Base-by-base conservation (phyloP, 2,329 filamentous ascomycete genomes). In the Peltaster fructicola region DNA sequence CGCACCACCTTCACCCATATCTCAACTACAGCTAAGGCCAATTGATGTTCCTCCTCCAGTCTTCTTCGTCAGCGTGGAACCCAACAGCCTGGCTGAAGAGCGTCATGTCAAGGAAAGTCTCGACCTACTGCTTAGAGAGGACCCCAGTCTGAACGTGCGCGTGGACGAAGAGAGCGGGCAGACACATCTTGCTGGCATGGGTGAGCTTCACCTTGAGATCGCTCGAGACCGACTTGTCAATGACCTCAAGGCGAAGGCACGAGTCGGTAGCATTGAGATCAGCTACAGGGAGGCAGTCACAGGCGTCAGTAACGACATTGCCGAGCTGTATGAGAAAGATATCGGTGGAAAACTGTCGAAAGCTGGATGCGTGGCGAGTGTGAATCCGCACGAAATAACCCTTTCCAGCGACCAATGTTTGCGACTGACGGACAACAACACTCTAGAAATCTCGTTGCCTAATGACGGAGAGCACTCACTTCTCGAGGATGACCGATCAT, bases 61-160 rank as follows among this genome's bases (percentile, higher is more conserved):
- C 0, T 92, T 93, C 44, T 98, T 95, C 49, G 74, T 90, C n/a
- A 80, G 84, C 31, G 73, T 95, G 14, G 85, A 95, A 35, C 80
- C 71, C 10, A 56, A 81, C 37, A 74, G 79, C 39, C 57, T 79
- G 15, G 65, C 74, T 15, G 81, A 84, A 36, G 77, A 82, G 39
- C 84, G 82, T 39, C 67, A 74, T 30, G 67, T 98, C 5, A 68
- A 79, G 28, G 68, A 75, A 5, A 74, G 76, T 1, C 57, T 98
- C 5, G 65, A 70, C 4, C 68, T 88, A 23, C 65, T 92, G 4
- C 67, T 91, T 1, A 64, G 88, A 38, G 88, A 98, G 54, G 88
- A 98, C 41, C 88, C 88, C 0, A 93, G 82, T 48, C 58, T 98
- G 12, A 70, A 88, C 29, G 78, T 91, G 45, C 77, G 65, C 17